These are phyloP conservation scores for Hordeum pubiflorum DNA, from an alignment of 202 grass and related monocot genomes.

Conservation along the genomic window DNA sequence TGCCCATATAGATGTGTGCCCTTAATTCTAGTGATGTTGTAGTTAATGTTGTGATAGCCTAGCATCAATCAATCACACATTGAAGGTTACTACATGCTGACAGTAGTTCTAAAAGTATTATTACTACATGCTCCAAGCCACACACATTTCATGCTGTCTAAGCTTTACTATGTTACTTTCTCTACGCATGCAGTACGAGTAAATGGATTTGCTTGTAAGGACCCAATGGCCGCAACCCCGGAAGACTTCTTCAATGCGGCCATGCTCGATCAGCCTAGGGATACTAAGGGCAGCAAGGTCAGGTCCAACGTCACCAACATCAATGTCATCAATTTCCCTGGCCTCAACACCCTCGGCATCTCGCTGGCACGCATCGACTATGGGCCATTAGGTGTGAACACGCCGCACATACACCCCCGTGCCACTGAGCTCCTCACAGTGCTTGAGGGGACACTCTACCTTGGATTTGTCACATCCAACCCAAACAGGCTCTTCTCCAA, in stretches of 20 bases:
- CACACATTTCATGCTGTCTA: too few relatives aligned
- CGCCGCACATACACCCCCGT: constrained; percentile 40
- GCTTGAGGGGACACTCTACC: constrained; percentile 46
- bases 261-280: constrained; percentile 20
- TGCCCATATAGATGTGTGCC: not conserved
- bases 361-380: constrained; percentile 43
- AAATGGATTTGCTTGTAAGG: constrained; percentile 33
- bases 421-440: constrained; percentile 44
- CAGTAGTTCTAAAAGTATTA: too few relatives aligned
- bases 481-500: constrained; percentile 26
- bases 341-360: constrained; percentile 37
- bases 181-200: not conserved
- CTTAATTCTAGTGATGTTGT: not conserved
- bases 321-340: too few relatives aligned
- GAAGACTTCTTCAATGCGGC: constrained; percentile 36
- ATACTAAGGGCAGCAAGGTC: constrained; percentile 31
- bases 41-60: not conserved
- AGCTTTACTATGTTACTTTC: not conserved
- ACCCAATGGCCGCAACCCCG: not conserved
- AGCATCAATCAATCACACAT: not conserved
- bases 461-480: constrained; percentile 22
- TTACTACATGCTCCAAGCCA: too few relatives aligned
- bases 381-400: constrained; percentile 38
- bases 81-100: not conserved
- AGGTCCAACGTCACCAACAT: not conserved